Percentiles rank a stretch among this genome's conserved stretches.
Evolutionary conservation across 768 basidiomycete genomes (phyloP).

Genomic region (Boletellus emodensis): DNA sequence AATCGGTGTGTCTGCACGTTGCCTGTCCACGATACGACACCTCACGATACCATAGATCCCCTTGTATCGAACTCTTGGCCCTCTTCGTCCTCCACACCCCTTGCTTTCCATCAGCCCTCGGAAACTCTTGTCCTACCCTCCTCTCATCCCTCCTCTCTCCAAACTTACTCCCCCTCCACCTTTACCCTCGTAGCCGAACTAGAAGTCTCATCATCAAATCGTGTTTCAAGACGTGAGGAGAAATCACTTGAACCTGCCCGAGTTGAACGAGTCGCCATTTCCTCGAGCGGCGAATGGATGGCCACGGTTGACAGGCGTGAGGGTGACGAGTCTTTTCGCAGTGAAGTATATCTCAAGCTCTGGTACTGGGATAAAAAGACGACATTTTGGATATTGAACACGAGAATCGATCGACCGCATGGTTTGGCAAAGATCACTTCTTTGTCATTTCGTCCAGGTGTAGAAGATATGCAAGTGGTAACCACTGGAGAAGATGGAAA

Average conservation of each 20-base stretch:
- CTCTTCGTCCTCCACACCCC: conserved; percentile 49
- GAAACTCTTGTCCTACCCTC: conserved; percentile 84
- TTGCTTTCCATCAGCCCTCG: conserved; percentile 71
- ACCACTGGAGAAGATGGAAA: conserved; percentile 72
- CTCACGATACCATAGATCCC: conserved; percentile 31
- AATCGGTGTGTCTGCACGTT: conserved; percentile 48
- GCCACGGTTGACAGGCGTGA: conserved; percentile 81
- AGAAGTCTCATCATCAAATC: conserved; percentile 91
- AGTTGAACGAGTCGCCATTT: conserved; percentile 68
- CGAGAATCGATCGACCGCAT: conserved; percentile 87
- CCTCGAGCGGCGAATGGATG: conserved; percentile 80
- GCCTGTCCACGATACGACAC: neutral
- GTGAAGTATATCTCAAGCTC: conserved; percentile 80
- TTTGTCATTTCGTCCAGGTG: conserved; percentile 62
- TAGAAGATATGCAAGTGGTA: conserved; percentile 46
- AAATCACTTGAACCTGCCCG: conserved; percentile 69
- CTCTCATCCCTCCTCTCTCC: conserved; percentile 93
- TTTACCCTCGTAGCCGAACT: conserved; percentile 78
- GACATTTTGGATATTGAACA: conserved; percentile 72
- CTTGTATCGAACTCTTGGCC: conserved; percentile 31
- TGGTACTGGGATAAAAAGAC: conserved; percentile 79
- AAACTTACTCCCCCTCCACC: conserved; percentile 75
- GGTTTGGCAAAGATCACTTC: conserved; percentile 58
- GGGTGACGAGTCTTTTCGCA: conserved; percentile 59
- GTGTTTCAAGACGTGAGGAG: conserved; percentile 78